Conservation (phyloP, 257 asterid species). For the Phtheirospermum japonicum region DNA sequence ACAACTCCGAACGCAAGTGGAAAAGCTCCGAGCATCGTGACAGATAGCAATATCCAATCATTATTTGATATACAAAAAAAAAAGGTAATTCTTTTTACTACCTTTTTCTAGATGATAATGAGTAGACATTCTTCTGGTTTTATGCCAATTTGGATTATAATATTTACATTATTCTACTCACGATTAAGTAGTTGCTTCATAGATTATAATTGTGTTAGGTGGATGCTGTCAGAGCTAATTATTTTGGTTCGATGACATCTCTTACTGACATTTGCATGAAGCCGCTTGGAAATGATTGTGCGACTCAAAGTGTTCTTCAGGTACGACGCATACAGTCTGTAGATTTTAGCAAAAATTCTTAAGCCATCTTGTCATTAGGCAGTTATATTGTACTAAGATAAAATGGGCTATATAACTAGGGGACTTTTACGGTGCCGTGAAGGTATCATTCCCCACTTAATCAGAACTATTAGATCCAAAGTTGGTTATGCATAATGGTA, state of each 20-base stretch:
- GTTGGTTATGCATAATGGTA: no score
- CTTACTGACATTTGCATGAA: conserved; percentile 94
- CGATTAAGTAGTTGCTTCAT: conserved; percentile 11
- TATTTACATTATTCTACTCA: conserved; percentile 1
- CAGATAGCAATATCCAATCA: conserved; percentile 78
- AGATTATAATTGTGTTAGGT: conserved; percentile 50
- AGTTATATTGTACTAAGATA: no score
- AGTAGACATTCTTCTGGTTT: neutral
- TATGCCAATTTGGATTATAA: conserved; percentile 10
- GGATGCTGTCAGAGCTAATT: conserved; percentile 84
- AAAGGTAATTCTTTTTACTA: conserved; percentile 47
- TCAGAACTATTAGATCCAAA: no score
- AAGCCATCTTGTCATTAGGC: no score
- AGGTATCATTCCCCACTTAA: no score
- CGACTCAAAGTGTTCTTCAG: conserved; percentile 98
- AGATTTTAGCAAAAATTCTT: no score
- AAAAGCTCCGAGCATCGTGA: conserved; percentile 73
- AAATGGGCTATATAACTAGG: no score
- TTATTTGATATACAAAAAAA: conserved; percentile 83
- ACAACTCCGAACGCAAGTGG: conserved; percentile 70
- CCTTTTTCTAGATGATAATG: neutral
- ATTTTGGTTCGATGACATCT: conserved; percentile 70
- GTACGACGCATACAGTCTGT: conserved; percentile 29
- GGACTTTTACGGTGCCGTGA: no score
- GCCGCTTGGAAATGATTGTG: conserved; percentile 97